Percentiles rank a stretch among this genome's conserved stretches.
These are phyloP conservation scores for Aspergillus coremiiformis DNA, from an alignment of 495 filamentous ascomycete species.

Conservation along the genomic window DNA sequence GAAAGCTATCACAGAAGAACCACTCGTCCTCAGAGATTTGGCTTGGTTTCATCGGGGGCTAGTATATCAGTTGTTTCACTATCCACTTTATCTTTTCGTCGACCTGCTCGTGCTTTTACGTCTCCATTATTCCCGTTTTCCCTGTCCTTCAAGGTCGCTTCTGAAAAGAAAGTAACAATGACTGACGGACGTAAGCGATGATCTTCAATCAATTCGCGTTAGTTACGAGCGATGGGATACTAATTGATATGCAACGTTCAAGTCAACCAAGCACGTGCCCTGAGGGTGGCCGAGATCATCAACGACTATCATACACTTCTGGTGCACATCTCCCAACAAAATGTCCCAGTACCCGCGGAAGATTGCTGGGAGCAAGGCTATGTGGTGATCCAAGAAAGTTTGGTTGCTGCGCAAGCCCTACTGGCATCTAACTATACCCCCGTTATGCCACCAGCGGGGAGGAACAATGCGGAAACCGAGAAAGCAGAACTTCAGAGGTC, in stretches of 20 bases:
- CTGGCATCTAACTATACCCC: slow-evolving; percentile 62
- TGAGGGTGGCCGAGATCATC: slow-evolving; percentile 76
- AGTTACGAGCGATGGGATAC: background rate
- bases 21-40: background rate
- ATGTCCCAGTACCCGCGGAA: slow-evolving; percentile 47
- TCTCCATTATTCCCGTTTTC: background rate
- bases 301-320: slow-evolving; percentile 79
- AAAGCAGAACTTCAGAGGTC: slow-evolving; percentile 74
- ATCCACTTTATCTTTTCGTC: background rate
- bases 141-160: background rate
- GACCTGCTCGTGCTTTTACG: background rate
- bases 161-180: slow-evolving; percentile 29
- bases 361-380: slow-evolving; percentile 78
- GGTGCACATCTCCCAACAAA: slow-evolving; percentile 66
- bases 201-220: background rate
- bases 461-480: slow-evolving; percentile 57
- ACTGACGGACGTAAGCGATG: slow-evolving; percentile 53
- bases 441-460: slow-evolving; percentile 38
- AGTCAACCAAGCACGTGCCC: slow-evolving; percentile 82
- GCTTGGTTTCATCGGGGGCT: background rate
- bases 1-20: slow-evolving; percentile 10
- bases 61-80: slow-evolving; percentile 1
- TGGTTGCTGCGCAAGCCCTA: slow-evolving; percentile 65
- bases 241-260: slow-evolving; percentile 2
- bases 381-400: slow-evolving; percentile 65